These are phyloP conservation scores for Sporothrix curviconia DNA, from an alignment of 2,329 filamentous ascomycete genomes.

Conservation along the genomic window DNA sequence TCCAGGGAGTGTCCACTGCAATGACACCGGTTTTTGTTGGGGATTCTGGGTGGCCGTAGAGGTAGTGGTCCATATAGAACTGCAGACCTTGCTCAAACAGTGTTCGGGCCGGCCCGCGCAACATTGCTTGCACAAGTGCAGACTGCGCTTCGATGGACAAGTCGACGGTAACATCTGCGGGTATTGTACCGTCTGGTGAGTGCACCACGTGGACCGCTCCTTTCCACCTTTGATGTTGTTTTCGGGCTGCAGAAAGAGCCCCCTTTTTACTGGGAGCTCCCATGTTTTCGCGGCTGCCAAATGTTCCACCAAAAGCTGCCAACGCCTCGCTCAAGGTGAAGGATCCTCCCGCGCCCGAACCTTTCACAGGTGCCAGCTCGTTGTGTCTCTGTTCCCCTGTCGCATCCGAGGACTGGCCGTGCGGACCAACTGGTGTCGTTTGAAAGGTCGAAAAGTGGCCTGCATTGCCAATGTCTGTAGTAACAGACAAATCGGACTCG, in stretches of 20 bases:
- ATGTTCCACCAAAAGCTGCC: background rate
- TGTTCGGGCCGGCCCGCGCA: constrained; percentile 34
- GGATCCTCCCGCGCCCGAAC: background rate
- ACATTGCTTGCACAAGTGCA: constrained; percentile 18
- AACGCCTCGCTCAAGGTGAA: background rate
- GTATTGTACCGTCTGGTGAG: background rate
- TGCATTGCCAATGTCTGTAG: background rate
- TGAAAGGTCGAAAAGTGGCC: background rate
- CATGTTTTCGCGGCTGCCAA: background rate
- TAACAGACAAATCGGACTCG: background rate
- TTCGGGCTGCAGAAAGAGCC: background rate
- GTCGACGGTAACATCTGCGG: background rate
- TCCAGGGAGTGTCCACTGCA: constrained; percentile 24
- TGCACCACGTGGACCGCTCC: background rate
- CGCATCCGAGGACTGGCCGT: too few species aligned
- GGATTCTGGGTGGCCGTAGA: constrained; percentile 46
- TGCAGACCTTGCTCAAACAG: constrained; percentile 42
- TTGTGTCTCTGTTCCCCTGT: background rate
- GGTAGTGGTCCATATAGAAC: constrained; percentile 46
- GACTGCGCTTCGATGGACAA: background rate
- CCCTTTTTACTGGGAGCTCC: background rate
- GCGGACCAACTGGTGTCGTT: too few species aligned
- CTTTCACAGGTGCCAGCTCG: background rate
- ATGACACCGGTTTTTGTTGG: constrained; percentile 35
- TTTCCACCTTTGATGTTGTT: background rate